Evolutionary conservation across 2,329 filamentous ascomycete species (phyloP).

Genomic region (Ceratocystis destructans): DNA sequence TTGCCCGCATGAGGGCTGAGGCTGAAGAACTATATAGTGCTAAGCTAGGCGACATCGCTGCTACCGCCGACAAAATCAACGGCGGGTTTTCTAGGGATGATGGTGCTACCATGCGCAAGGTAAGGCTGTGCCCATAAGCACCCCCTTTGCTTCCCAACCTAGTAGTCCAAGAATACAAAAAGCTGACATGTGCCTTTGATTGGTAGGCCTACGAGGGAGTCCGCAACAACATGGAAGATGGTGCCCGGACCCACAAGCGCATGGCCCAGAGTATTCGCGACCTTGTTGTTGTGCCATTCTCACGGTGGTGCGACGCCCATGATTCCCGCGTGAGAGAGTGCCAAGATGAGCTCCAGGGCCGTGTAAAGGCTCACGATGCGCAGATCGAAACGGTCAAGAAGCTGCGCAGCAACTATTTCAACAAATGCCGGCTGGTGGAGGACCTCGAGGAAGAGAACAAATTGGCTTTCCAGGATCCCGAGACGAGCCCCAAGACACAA

Average conservation of each 20-base stretch:
- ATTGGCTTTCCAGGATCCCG: slow-evolving; percentile 83
- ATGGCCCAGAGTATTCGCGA: slow-evolving; percentile 95
- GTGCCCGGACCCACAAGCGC: slow-evolving; percentile 78
- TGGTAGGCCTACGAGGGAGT: slow-evolving; percentile 82
- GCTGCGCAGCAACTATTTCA: slow-evolving; percentile 91
- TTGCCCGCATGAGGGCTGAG: slow-evolving; percentile 88
- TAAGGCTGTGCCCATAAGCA: slow-evolving; percentile 29
- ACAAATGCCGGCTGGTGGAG: slow-evolving; percentile 92
- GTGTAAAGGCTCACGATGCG: slow-evolving; percentile 84
- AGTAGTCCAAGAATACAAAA: not conserved
- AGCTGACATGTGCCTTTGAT: not conserved
- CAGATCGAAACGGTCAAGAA: slow-evolving; percentile 87
- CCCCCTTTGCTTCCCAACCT: not conserved
- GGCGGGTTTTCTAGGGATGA: slow-evolving; percentile 85
- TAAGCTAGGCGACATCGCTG: slow-evolving; percentile 66
- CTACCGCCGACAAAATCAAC: slow-evolving; percentile 64
- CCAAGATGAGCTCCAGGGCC: slow-evolving; percentile 80
- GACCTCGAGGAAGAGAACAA: slow-evolving; percentile 98
- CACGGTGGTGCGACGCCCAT: slow-evolving; percentile 92
- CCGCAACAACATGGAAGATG: slow-evolving; percentile 82
- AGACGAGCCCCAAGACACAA: slow-evolving; percentile 50
- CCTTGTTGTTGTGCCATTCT: slow-evolving; percentile 85
- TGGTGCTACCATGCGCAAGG: slow-evolving; percentile 90
- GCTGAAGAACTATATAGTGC: slow-evolving; percentile 83
- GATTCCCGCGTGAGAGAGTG: slow-evolving; percentile 82